Evolutionary conservation across 441 rosid species (phyloP).

Genomic region (Kokia cookei): DNA sequence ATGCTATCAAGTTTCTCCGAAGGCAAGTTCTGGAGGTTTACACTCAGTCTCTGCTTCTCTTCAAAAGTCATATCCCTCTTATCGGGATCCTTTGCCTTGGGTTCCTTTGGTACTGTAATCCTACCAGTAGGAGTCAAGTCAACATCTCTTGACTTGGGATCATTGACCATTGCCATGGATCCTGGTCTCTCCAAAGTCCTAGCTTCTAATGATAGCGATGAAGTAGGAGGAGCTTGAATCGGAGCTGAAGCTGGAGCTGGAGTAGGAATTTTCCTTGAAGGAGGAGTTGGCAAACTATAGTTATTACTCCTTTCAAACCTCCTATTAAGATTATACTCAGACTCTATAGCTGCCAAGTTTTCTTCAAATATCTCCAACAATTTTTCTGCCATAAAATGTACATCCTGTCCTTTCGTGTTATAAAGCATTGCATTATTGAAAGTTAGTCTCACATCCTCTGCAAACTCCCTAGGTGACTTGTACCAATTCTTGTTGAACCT

Average conservation of each 20-base stretch:
- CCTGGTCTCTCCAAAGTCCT: slow-evolving; percentile 46
- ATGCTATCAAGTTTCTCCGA: slow-evolving; percentile 51
- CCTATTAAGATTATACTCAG: slow-evolving; percentile 29
- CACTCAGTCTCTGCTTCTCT: slow-evolving; percentile 64
- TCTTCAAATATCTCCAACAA: slow-evolving; percentile 62
- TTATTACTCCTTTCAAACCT: slow-evolving; percentile 16
- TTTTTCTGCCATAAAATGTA: slow-evolving; percentile 58
- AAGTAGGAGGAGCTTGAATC: slow-evolving; percentile 12
- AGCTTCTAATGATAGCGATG: slow-evolving; percentile 33
- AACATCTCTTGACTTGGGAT: slow-evolving; percentile 20
- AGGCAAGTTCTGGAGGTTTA: slow-evolving; percentile 62
- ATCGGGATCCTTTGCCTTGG: slow-evolving; percentile 32
- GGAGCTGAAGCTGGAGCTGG: slow-evolving; percentile 14
- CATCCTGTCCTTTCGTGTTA: slow-evolving; percentile 87
- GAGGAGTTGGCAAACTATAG: slow-evolving; percentile 27
- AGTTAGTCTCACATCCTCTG: slow-evolving; percentile 83
- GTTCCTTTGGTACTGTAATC: slow-evolving; percentile 32
- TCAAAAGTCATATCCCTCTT: slow-evolving; percentile 61
- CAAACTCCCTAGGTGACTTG: slow-evolving; percentile 68
- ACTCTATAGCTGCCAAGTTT: slow-evolving; percentile 50
- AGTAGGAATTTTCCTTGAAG: slow-evolving; percentile 27
- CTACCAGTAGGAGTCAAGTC: slow-evolving; percentile 30
- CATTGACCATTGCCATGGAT: slow-evolving; percentile 30
- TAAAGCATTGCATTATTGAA: slow-evolving; percentile 81
- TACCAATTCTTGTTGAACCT: slow-evolving; percentile 57